phyloP scores from a whole-genome alignment of 495 filamentous ascomycete genomes.

The Aspergillus kassunensis region DNA sequence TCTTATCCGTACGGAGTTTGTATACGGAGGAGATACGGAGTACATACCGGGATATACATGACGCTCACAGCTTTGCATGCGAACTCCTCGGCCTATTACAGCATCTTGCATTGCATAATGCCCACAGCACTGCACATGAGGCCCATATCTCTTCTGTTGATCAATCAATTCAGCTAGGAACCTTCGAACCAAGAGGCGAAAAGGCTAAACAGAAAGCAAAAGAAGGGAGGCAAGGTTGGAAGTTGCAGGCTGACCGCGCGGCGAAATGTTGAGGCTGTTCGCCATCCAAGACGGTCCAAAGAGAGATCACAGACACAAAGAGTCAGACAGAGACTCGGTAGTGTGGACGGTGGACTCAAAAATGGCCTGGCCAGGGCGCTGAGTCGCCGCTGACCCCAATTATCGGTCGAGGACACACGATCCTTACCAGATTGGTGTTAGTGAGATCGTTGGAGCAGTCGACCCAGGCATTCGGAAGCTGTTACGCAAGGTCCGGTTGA shows the following conservation, averaged over 20 bases:
- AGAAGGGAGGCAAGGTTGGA: background rate
- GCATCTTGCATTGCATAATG: background rate
- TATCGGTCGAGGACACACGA: slow-evolving; percentile 7
- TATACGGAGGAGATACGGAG: no score
- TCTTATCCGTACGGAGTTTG: background rate
- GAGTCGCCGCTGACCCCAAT: slow-evolving; percentile 5
- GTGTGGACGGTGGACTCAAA: slow-evolving; percentile 5
- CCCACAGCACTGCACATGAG: background rate
- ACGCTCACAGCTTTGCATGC: background rate
- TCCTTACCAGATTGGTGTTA: slow-evolving; percentile 9
- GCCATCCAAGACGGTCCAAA: background rate
- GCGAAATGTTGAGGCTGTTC: slow-evolving; percentile 7
- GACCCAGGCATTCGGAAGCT: slow-evolving; percentile 11
- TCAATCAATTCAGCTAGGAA: background rate
- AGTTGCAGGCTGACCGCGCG: background rate
- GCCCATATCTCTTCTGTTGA: background rate
- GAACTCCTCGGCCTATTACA: background rate
- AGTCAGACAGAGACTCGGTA: background rate
- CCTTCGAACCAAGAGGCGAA: background rate
- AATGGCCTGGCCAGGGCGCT: background rate
- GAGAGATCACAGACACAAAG: background rate
- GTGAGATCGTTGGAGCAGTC: slow-evolving; percentile 9
- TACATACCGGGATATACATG: background rate
- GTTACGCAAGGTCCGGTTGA: slow-evolving; percentile 14
- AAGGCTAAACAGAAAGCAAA: background rate